Base-by-base conservation (phyloP, 2,329 filamentous ascomycete genomes). In the Harringtonia lauricola region DNA sequence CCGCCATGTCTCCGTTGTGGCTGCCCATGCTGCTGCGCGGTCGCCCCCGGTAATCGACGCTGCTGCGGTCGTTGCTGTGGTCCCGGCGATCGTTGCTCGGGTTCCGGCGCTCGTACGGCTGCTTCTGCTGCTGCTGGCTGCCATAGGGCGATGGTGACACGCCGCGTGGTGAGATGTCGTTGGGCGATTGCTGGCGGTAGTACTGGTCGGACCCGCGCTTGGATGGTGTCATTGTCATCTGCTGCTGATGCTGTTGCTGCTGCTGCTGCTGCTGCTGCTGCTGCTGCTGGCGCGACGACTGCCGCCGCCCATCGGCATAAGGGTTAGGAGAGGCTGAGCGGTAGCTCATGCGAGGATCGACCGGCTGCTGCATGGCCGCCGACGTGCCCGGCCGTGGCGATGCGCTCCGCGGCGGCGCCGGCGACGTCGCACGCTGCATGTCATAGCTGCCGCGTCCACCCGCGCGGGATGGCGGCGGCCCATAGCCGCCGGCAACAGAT, bases 321-420 rank as follows among this genome's bases (percentile, higher is more conserved):
- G 79, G 78, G 47, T 81, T 84, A 0, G 82, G 81, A 42, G 55
- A 59, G 1, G 50, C 52, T 14, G 57, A 55, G 19, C 57, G 50
- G 42, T 66, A 56, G 48, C 52, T 58, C 42, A 39, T 43, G 3
- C 47, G 53, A 30, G 62, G 56, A 44, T 75, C 70, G 13, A 64
- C 24, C 15, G 39, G 46, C 17, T 19, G 24, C 38, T 49, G 44
- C 37, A 38, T 39, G 18, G 49, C 42, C 60, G 22, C 64, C 60
- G 43, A 71, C 66, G 45, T 73, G 17, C 64, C 66, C 3, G 81
- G 81, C 26, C 77, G 70, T 9, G 83, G 83, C 12, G 76, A 80
- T n/a, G 63, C 64, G 50, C 69, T 72, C 35, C 84, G 75, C 8
- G 76, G 68, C 21, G 84, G 78, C 22, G 76, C 77, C 26, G 87